Base-by-base conservation (phyloP, 352 stramenopile genomes). In the Phytophthora ohioensis region DNA sequence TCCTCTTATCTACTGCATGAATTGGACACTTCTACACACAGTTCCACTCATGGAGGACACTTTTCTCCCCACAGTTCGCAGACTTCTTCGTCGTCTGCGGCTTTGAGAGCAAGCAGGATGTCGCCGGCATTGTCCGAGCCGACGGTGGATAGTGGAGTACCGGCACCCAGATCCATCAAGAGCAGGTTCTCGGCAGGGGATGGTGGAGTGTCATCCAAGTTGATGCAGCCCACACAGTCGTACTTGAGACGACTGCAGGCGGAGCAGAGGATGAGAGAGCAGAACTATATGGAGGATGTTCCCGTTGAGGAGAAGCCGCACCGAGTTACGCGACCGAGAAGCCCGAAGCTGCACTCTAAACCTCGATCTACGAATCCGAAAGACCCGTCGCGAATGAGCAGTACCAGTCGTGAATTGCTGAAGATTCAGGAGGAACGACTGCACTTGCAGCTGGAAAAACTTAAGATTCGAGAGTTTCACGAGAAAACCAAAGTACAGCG, bases 381-480 rank as follows among this genome's bases (percentile, higher is more conserved):
- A 11, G 84, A 91, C 13, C 62, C 72, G 11, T 82, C 79, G 9
- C 64, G 80, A 9, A 81, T 94, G 75, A 94, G 87, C 70, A 92
- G 85, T 38, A 94, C 87, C 7, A 92, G 83, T 59, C 84, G 84
- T 3, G 87, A 94, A 55, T 42, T 94, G 57, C 80, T 91, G 21
- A 82, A 90, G 57, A 93, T 94, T 56, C 85, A 91, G 57, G 85
- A 91, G 35, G 87, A 94, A 52, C 75, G 85, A 58, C 73, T 87
- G 55, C 78, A 78, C 11, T 32, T 92, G 11, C 84, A 94, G 49
- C 59, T 91, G 13, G 85, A 94, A 60, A 82, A 81, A 21, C 76
- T 90, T 32, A 92, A 92, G 60, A 87, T 92, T 62, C 82, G 87
- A 48, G 85, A 94, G 55, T 92, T 91, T 52, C 83, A 94, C 53